phyloP scores from a whole-genome alignment of 2,329 filamentous ascomycete species.

The Sclerotinia subarctica region DNA sequence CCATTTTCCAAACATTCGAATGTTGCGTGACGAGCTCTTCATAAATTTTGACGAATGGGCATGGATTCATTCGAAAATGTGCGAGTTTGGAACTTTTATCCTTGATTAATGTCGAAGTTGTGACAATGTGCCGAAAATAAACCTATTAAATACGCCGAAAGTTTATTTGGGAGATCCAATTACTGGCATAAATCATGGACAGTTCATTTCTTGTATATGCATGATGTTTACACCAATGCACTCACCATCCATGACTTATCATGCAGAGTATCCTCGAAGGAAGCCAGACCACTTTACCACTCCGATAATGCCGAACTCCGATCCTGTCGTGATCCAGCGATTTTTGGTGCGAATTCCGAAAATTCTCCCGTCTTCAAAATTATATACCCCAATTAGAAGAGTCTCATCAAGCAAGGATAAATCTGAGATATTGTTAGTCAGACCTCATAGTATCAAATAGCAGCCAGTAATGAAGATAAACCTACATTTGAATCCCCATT shows the following conservation, averaged over 20 bases:
- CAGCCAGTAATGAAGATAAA: constrained; percentile 2
- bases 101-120: not conserved
- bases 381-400: not conserved
- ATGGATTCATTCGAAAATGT: not conserved
- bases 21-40: not conserved
- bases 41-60: not conserved
- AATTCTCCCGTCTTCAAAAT: not conserved
- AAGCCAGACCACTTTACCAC: not conserved
- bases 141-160: not conserved
- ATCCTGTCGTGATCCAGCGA: not conserved
- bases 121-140: not conserved
- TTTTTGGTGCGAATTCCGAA: not conserved
- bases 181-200: not conserved
- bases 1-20: not conserved
- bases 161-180: not conserved
- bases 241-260: not conserved
- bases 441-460: not conserved
- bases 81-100: not conserved
- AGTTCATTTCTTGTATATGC: not conserved
- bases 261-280: not conserved
- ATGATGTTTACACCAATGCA: not conserved
- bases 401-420: constrained; percentile 15
- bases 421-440: constrained; percentile 16
- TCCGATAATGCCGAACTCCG: constrained; percentile 1
- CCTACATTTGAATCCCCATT: constrained; percentile 36